Base-by-base conservation (phyloP, 78 protist genomes). In the Polysphondylium violaceum region DNA sequence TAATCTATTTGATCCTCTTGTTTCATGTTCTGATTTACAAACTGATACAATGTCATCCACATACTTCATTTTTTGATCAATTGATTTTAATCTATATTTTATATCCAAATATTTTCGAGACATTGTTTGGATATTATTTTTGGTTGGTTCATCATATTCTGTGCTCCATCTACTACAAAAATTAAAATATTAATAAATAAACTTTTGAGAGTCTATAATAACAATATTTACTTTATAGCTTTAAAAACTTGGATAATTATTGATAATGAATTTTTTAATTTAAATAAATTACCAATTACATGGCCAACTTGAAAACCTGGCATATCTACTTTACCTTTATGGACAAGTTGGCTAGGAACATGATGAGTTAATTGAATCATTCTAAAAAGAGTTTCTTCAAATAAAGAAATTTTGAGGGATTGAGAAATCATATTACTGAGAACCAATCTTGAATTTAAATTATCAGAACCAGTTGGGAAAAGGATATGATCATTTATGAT, bases 21-120 rank as follows among this genome's bases (percentile, higher is more conserved):
- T 23, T 47, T 79, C 88, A 35, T 53, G 7, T 16, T 79, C 88
- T 14, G 76, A 43, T 64, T 76, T 50, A 51, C 88, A 79, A n/a
- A 67, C 40, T 1, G 55, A 53, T 6, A 79, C 43, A 23, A 79
- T 35, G 25, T 67, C 88, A 4, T 58, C 33, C 11, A 79, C 55
- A 27, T 47, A 33, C 16, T 44, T 53, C 4, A 79, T 21, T 11
- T 60, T 51, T 1, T 79, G 36, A 16, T 79, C 67, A 9, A 79
- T 9, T 2, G 73, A 64, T 47, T 71, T 55, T 0, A 71, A 29
- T 67, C 88, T 64, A 8, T 56, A 50, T 53, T 79, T 64, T 17
- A 79, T 79, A 17, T 79, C 76, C 74, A 79, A 40, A 53, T 79
- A 79, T 43, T 77, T 68, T 1, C 40, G 41, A 7, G 75, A 25